Evolutionary conservation across 495 filamentous ascomycete genomes (phyloP), one percentile per base, ranked within the genome.

Genomic region (Aspergillus ostianus): DNA sequence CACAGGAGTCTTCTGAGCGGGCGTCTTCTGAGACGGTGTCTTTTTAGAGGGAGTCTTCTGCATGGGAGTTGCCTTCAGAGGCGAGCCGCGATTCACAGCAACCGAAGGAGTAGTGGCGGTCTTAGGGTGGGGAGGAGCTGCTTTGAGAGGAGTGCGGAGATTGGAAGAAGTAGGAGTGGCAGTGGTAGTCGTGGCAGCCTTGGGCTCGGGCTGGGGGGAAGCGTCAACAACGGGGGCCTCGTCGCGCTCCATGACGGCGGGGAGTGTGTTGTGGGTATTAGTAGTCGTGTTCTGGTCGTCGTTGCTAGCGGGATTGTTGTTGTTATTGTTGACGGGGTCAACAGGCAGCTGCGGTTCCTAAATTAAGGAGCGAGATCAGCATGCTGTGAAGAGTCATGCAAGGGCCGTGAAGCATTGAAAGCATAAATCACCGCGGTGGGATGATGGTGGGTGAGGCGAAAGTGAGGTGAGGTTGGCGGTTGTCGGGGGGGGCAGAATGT

Each of bases 231-330:
- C 51, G 19, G 62, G 54, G 49, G 62, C 63, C 54, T 79, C 78
- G 47, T 76, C 76, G 59, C 64, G 64, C 64, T 81, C 78, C 60
- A 70, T 66, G 47, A 81, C 72, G 41, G 75, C 58, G 23, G 66
- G 46, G 41, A 81, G 72, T 49, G 59, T 58, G 17, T 58, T 52
- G 21, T 36, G 41, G 21, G 47, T 47, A 30, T 56, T 56, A 29
- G 47, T 56, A 29, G 47, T 56, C 18, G 20, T 56, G 30, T 59
- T 51, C 41, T 47, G 30, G 9, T 55, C 48, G 30, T 32, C 47
- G 9, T 51, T 49, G 45, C 58, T 58, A 47, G 54, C 60, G 60
- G 19, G 15, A 27, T 50, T 61, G 50, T 50, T 61, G 53, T 61
- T 47, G 20, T 52, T 48, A 30, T 57, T 53, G 48, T 6, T 44